Evolutionary conservation across 768 basidiomycete genomes (phyloP).

Genomic region (Austroboletus eburneus): DNA sequence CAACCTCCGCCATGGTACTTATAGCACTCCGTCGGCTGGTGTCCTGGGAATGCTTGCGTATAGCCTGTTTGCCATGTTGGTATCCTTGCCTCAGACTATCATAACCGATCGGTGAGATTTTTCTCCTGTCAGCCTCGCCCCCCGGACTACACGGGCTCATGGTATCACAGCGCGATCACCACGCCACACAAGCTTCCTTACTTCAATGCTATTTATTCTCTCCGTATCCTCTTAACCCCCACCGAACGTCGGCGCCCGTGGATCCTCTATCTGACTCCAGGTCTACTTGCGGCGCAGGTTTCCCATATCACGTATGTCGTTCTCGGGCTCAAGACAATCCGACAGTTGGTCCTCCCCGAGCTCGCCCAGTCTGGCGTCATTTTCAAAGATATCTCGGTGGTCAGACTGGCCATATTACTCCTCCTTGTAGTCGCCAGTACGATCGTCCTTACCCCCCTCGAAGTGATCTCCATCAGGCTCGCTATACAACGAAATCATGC

Average conservation of each 20-base stretch:
- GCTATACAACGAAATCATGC: slow-evolving; percentile 85
- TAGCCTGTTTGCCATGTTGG: slow-evolving; percentile 58
- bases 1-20: slow-evolving; percentile 58
- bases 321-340: slow-evolving; percentile 38
- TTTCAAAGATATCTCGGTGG: slow-evolving; percentile 37
- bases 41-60: slow-evolving; percentile 61
- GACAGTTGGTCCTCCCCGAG: slow-evolving; percentile 58
- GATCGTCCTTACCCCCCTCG: slow-evolving; percentile 63
- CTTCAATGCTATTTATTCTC: slow-evolving; percentile 49
- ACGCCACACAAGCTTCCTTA: slow-evolving; percentile 76
- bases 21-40: slow-evolving; percentile 59
- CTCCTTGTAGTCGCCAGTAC: slow-evolving; percentile 54
- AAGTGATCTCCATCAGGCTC: slow-evolving; percentile 73
- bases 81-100: slow-evolving; percentile 66
- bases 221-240: slow-evolving; percentile 73
- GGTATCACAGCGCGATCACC: slow-evolving; percentile 60
- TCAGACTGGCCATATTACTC: slow-evolving; percentile 54
- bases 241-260: slow-evolving; percentile 78
- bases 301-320: slow-evolving; percentile 44
- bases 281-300: slow-evolving; percentile 43
- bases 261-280: slow-evolving; percentile 79
- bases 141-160: not conserved
- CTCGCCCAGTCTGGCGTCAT: slow-evolving; percentile 34
- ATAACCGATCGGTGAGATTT: slow-evolving; percentile 66
- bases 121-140: not conserved